Percentiles rank a stretch among this genome's conserved stretches.
phyloP scores from a whole-genome alignment of 2,329 filamentous ascomycete species.

The Colletotrichum higginsianum region DNA sequence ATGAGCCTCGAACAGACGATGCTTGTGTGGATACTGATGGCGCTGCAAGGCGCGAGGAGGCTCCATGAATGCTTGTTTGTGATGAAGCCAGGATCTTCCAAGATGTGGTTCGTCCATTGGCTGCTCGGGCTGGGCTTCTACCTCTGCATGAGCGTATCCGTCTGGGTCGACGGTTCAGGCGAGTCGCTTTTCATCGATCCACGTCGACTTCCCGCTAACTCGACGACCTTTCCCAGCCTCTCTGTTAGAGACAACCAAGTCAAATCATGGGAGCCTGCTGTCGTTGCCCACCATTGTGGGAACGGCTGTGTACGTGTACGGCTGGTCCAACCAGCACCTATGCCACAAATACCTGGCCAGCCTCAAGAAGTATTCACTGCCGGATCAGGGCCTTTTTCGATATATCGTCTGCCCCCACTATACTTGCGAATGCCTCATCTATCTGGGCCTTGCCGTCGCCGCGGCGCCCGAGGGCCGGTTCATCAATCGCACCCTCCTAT shows the following conservation, averaged over 20 bases:
- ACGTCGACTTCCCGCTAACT: background rate
- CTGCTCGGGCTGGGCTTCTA: conserved; percentile 85
- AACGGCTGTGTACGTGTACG: conserved; percentile 76
- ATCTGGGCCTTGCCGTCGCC: conserved; percentile 81
- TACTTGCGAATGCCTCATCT: conserved; percentile 88
- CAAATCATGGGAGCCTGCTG: conserved; percentile 2
- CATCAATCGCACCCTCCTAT: conserved; percentile 81
- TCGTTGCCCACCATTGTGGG: conserved; percentile 64
- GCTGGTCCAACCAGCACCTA: conserved; percentile 81
- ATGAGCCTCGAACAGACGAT: conserved; percentile 75
- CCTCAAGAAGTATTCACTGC: conserved; percentile 87
- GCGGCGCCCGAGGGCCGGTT: conserved; percentile 77
- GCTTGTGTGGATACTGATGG: conserved; percentile 80
- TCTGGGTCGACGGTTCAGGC: conserved; percentile 90
- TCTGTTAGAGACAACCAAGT: background rate
- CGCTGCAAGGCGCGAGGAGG: conserved; percentile 81
- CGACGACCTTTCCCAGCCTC: conserved; percentile 16
- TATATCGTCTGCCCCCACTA: conserved; percentile 90
- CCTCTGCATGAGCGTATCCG: conserved; percentile 76
- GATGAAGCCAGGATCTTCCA: conserved; percentile 76
- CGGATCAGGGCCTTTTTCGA: conserved; percentile 79
- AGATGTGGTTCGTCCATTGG: conserved; percentile 92
- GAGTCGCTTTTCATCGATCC: conserved; percentile 50
- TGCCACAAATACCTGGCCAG: conserved; percentile 80
- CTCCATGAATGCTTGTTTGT: conserved; percentile 81